Evolutionary conservation across 2,329 filamentous ascomycete species (phyloP).

Genomic region (Diaporthe caulivora): DNA sequence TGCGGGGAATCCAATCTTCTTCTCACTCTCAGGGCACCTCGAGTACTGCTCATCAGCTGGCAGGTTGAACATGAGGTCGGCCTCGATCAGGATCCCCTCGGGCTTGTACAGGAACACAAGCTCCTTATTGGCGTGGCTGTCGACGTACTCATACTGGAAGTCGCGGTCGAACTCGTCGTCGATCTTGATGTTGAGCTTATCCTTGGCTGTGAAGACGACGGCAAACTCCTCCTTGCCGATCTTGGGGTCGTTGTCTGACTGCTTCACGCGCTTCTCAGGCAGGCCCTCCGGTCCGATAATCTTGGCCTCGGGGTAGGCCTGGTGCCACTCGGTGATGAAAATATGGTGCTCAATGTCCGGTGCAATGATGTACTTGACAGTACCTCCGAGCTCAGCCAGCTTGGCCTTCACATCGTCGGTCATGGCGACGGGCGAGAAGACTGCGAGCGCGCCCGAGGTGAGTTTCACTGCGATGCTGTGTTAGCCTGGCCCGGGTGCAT

Average conservation of each 20-base stretch:
- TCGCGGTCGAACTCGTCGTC: constrained; percentile 85
- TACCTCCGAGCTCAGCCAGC: constrained; percentile 73
- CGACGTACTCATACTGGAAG: constrained; percentile 88
- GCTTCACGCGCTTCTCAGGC: constrained; percentile 80
- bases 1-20: constrained; percentile 53
- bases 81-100: constrained; percentile 83
- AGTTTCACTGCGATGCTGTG: constrained; percentile 74
- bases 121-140: constrained; percentile 85
- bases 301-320: constrained; percentile 81
- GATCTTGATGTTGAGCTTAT: constrained; percentile 66
- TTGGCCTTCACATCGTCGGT: constrained; percentile 79
- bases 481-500: background rate
- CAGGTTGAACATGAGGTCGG: constrained; percentile 92
- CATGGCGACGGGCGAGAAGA: constrained; percentile 92
- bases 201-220: constrained; percentile 73
- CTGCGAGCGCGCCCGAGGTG: constrained; percentile 80
- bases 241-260: constrained; percentile 66
- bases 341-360: constrained; percentile 96
- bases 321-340: constrained; percentile 87
- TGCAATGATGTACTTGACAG: constrained; percentile 87
- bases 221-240: constrained; percentile 70
- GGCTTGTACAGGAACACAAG: constrained; percentile 89
- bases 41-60: constrained; percentile 89
- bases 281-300: constrained; percentile 88
- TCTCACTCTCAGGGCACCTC: constrained; percentile 62